Evolutionary conservation across 2,329 filamentous ascomycete species (phyloP).

Genomic region (Coleophoma cylindrospora): DNA sequence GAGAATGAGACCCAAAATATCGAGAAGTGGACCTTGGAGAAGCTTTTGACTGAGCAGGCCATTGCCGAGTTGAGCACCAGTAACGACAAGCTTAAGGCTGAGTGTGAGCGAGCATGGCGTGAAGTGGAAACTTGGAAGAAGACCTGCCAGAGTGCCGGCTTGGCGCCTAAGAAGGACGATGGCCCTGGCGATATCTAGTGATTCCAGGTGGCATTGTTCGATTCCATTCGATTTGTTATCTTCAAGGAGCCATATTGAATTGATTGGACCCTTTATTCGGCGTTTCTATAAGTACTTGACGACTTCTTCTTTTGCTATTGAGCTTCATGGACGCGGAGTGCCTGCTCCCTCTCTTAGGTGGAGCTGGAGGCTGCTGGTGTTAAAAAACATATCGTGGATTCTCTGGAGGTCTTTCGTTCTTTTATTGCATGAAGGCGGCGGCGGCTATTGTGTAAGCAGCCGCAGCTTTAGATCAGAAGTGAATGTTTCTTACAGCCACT

Average conservation of each 20-base stretch:
- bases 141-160: conserved; percentile 54
- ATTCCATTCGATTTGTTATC: neutral
- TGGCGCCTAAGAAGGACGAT: conserved; percentile 42
- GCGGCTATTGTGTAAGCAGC: too few relatives aligned
- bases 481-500: too few relatives aligned
- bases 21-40: conserved; percentile 90
- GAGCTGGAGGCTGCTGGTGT: too few relatives aligned
- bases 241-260: neutral
- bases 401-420: too few relatives aligned
- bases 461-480: too few relatives aligned
- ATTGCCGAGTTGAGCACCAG: conserved; percentile 82
- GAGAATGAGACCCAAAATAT: conserved; percentile 93
- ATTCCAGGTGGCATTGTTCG: neutral
- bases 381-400: too few relatives aligned
- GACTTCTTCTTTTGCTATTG: too few relatives aligned
- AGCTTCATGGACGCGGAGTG: too few relatives aligned
- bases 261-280: too few relatives aligned
- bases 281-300: too few relatives aligned
- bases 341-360: too few relatives aligned
- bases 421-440: too few relatives aligned
- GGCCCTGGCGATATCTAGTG: conserved; percentile 17
- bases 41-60: conserved; percentile 82
- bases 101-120: conserved; percentile 72
- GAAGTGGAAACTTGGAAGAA: conserved; percentile 79
- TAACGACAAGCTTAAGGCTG: conserved; percentile 80